Percentiles rank a stretch among this genome's conserved stretches.
Conservation (phyloP, 148 eudicot genomes). For the Rhododendron kiyosumense region DNA sequence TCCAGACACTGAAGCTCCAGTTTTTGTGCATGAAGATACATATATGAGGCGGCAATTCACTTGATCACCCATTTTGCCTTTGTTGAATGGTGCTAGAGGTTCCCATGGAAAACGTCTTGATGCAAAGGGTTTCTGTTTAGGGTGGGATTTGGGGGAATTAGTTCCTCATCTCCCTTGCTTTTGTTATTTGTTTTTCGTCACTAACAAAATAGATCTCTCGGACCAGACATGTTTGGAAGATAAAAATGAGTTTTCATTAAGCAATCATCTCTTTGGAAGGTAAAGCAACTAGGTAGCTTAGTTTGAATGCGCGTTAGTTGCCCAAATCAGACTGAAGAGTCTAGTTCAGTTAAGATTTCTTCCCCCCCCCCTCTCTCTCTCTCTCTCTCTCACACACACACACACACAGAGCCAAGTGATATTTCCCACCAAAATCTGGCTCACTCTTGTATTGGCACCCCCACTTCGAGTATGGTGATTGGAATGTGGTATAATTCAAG, state of each 20-base stretch:
- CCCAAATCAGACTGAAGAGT: background rate
- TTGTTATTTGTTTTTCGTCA: background rate
- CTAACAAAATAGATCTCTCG: background rate
- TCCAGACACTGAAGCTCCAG: conserved; percentile 21
- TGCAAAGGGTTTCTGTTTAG: background rate
- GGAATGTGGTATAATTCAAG: background rate
- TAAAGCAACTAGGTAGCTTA: background rate
- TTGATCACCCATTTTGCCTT: conserved; percentile 14
- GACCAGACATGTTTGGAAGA: background rate
- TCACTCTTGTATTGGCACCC: no score
- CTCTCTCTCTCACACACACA: background rate
- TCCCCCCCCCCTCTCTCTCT: background rate
- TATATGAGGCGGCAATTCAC: conserved; percentile 73
- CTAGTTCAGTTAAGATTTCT: background rate
- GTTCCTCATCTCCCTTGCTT: background rate
- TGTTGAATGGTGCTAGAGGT: background rate
- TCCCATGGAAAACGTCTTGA: background rate
- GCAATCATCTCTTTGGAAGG: background rate
- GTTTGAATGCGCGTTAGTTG: background rate
- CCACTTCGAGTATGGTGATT: background rate
- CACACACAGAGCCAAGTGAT: no score
- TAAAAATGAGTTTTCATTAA: background rate
- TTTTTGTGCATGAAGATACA: conserved; percentile 92
- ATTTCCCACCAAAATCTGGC: no score
- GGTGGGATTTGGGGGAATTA: no score